Base-by-base conservation (phyloP, 768 basidiomycete species). In the Suillus hirtellus region DNA sequence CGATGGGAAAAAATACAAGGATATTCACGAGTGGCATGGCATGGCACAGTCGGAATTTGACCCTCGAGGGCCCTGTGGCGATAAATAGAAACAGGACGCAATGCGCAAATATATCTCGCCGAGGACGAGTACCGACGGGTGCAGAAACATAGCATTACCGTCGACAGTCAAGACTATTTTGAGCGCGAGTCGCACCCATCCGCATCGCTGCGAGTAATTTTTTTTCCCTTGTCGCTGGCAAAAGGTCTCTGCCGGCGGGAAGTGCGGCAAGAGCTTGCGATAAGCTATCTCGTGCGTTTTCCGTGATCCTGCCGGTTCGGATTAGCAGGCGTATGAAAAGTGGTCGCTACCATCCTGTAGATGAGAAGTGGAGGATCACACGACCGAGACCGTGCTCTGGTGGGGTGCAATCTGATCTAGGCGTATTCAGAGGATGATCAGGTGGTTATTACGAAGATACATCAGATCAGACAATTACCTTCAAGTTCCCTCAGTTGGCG, bases 331-430 rank as follows among this genome's bases (percentile, higher is more conserved):
- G 17, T 47, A 34, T 53, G 52, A 35, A 53, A 37, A 19, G 52
- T 53, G 11, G 52, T 53, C 38, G 38, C 15, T 11, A 24, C 21
- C 4, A 5, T n/a, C n/a, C 38, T 37, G 7, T 14, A 55, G 37
- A 38, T 38, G 38, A 56, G 24, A 37, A 56, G 37, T 27, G 40
- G 27, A 58, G 56, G 52, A 42, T 58, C 56, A 58, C 40, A 31
- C 35, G 56, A 42, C 27, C 11, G 7, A 42, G 56, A 10, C 6
- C 17, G 40, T 42, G 56, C 24, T 42, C 38, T 42, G 38, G 17
- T 17, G 11, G 56, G 10, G 10, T 58, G 40, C 24, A 11, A 19
- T 40, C 27, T 58, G 56, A 24, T 40, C 55, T 24, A 38, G 21
- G 8, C 37, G 8, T 5, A 10, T 24, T 49, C 47, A 11, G 19